Conservation (phyloP, 768 basidiomycete genomes). For the Tephrocybe sp. region DNA sequence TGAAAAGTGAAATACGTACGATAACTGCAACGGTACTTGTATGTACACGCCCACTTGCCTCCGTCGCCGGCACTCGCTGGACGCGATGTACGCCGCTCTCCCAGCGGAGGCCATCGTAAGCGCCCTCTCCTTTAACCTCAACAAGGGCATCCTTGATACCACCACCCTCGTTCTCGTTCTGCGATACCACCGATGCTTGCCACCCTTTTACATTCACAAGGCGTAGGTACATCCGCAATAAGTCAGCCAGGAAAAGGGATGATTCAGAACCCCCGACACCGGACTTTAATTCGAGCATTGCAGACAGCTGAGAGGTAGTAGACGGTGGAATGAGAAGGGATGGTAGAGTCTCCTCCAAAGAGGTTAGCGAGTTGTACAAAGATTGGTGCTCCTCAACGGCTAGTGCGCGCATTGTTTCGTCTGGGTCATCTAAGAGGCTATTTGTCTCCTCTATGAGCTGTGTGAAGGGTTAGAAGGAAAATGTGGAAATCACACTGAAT, state of each 20-base stretch:
- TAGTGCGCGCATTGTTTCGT: conserved; percentile 70
- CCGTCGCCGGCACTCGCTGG: conserved; percentile 90
- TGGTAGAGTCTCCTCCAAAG: conserved; percentile 50
- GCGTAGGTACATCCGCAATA: conserved; percentile 81
- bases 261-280: conserved; percentile 93
- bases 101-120: conserved; percentile 78
- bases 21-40: conserved; percentile 89
- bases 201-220: conserved; percentile 56
- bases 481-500: conserved; percentile 4
- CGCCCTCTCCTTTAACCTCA: conserved; percentile 74
- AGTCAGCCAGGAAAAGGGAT: conserved; percentile 72
- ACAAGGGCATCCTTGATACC: conserved; percentile 77
- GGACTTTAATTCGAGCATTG: conserved; percentile 86
- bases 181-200: conserved; percentile 58
- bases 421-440: conserved; percentile 66
- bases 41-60: conserved; percentile 83
- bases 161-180: conserved; percentile 55
- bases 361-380: conserved; percentile 36
- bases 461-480: conserved; percentile 20
- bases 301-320: conserved; percentile 61
- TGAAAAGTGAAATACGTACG: conserved; percentile 42
- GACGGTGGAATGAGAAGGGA: conserved; percentile 72
- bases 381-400: conserved; percentile 63
- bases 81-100: conserved; percentile 97
- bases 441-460: conserved; percentile 67